These are phyloP conservation scores for Elaeis oleifera DNA, from an alignment of 202 grass and related monocot species.

Conservation along the genomic window DNA sequence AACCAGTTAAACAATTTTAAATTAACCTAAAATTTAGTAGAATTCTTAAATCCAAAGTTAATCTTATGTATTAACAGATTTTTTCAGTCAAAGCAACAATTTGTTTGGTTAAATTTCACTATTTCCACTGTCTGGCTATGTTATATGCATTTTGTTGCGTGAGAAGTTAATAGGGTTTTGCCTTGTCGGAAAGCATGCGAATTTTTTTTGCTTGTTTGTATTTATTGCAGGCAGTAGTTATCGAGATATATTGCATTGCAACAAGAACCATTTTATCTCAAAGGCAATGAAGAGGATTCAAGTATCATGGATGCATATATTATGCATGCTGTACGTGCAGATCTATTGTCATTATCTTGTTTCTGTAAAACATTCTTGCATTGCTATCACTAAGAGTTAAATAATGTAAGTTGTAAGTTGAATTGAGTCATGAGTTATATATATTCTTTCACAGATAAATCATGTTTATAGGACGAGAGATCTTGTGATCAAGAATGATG, in stretches of 20 bases:
- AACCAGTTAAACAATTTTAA: too few species aligned
- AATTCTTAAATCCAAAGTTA: too few species aligned
- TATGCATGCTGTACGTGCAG: constrained; percentile 79
- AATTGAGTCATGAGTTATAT: background rate
- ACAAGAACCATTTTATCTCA: constrained; percentile 96
- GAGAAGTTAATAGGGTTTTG: too few species aligned
- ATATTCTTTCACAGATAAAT: constrained; percentile 55
- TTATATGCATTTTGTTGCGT: too few species aligned
- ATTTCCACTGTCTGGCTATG: too few species aligned
- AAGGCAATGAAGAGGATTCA: constrained; percentile 69
- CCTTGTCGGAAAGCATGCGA: background rate
- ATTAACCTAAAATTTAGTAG: too few species aligned
- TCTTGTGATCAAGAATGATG: constrained; percentile 75
- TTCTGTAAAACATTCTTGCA: constrained; percentile 1
- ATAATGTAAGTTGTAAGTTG: constrained; percentile 21
- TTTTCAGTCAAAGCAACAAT: too few species aligned
- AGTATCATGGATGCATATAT: constrained; percentile 83
- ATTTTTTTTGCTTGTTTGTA: constrained; percentile 25
- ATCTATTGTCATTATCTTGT: constrained; percentile 20
- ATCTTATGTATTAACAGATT: too few species aligned
- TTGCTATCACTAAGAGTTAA: too few species aligned
- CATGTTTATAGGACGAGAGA: constrained; percentile 82
- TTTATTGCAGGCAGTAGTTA: constrained; percentile 69
- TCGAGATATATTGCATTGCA: constrained; percentile 88
- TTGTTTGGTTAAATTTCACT: too few species aligned